Conservation (phyloP, 1,139 yeast genomes). For the Blastobotrys raffinosifermentans region DNA sequence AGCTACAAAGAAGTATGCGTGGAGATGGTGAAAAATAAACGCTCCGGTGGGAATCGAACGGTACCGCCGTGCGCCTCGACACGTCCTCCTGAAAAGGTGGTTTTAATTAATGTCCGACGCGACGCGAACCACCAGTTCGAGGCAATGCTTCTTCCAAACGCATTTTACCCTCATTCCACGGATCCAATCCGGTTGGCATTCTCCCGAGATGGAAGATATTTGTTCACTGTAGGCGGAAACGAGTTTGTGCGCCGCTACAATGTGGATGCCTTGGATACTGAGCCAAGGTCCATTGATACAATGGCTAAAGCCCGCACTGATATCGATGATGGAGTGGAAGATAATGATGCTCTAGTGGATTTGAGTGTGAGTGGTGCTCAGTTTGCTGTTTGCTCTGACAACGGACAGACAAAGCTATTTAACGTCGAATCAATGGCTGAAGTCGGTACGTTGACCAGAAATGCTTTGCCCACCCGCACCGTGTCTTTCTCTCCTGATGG, state of each 20-base stretch:
- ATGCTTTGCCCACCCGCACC: constrained; percentile 63
- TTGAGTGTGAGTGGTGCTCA: constrained; percentile 19
- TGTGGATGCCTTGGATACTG: constrained; percentile 26
- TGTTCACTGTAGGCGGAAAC: constrained; percentile 35
- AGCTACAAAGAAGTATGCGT: too few species aligned
- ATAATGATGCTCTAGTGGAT: not conserved
- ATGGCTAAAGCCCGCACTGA: constrained; percentile 24
- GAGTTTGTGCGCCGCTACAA: constrained; percentile 32
- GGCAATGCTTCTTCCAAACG: constrained; percentile 13
- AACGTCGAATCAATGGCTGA: constrained; percentile 23
- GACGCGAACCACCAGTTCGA: too few species aligned
- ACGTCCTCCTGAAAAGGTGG: too few species aligned
- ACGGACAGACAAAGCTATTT: constrained; percentile 34
- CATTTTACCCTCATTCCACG: constrained; percentile 30
- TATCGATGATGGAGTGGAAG: constrained; percentile 4
- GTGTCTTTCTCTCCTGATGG: constrained; percentile 66
- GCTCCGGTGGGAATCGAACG: too few species aligned
- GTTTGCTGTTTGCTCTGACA: constrained; percentile 35
- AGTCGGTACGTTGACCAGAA: constrained; percentile 25
- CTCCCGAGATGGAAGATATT: constrained; percentile 29
- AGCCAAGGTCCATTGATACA: constrained; percentile 28
- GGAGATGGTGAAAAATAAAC: too few species aligned
- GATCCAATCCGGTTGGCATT: constrained; percentile 35
- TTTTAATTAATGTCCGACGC: too few species aligned
- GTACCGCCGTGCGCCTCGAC: too few species aligned